Base-by-base conservation (phyloP, 805 yeast genomes). In the Candida verbasci region DNA sequence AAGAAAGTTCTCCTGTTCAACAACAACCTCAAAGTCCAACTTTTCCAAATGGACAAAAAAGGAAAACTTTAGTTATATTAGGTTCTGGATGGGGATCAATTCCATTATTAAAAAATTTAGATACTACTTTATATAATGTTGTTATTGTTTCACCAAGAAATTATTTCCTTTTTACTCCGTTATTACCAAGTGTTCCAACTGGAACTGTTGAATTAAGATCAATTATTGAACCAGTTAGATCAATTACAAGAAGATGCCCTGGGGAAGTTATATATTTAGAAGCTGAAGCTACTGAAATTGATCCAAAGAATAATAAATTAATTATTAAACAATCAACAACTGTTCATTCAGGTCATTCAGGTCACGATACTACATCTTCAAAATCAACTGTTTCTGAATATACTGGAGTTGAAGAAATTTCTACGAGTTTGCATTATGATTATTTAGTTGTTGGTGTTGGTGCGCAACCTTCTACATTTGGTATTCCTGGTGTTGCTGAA, bases 31-130 rank as follows among this genome's bases (percentile, higher is more conserved):
- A 82, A 53, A 63, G 76, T n/a, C 69, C 76, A 9, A 59, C 66
- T 12, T 68, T 75, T 44, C 65, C 70, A 32, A 69, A 68, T 45
- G 86, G 84, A 39, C 75, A 76, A 40, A 62, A 70, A 54, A 80
- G 78, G 70, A 81, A 82, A 61, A 78, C 83, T n/a, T 64, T 81
- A 51, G 93, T 91, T 36, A 80, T 74, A 62, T 76, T 77, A 55
- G 94, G 94, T 43, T 80, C 95, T 16, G 97, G 97, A 37, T 89
- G 97, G 97, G 97, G 96, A 42, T 77, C 95, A 9, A 82, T 89
- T 37, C 80, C 96, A 6, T 66, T 88, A 43, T 72, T 89, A 63
- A 86, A 86, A 67, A 76, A 80, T 55, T 69, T 89, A 58, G 96
- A 89, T 59, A 82, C 96, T 28, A 70, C 89, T 32, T 70, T 82